A percentile compares a stretch with the other conserved stretches of the same genome.
These are phyloP conservation scores for Trichophyton schoenleinii DNA, from an alignment of 2,329 filamentous ascomycete species.

Conservation along the genomic window DNA sequence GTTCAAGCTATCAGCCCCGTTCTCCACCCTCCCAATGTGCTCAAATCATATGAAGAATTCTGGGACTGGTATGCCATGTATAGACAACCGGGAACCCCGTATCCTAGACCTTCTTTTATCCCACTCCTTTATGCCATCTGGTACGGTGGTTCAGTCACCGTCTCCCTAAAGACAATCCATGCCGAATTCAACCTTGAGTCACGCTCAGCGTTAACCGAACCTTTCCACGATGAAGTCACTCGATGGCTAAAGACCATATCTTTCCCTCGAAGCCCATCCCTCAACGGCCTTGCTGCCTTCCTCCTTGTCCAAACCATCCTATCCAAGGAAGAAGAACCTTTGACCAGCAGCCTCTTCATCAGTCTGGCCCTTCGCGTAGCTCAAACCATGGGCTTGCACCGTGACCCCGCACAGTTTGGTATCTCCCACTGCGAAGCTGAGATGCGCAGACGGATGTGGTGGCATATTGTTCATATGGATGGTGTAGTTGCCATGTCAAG, in stretches of 20 bases:
- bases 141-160: constrained; percentile 37
- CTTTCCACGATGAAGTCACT: constrained; percentile 33
- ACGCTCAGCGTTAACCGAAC: constrained; percentile 26
- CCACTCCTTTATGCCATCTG: constrained; percentile 36
- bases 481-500: constrained; percentile 39
- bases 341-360: constrained; percentile 38
- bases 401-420: constrained; percentile 38
- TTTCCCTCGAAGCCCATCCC: constrained; percentile 35
- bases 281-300: constrained; percentile 36
- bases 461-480: constrained; percentile 39
- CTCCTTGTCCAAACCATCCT: constrained; percentile 37
- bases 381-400: constrained; percentile 38
- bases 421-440: constrained; percentile 35
- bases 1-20: constrained; percentile 36
- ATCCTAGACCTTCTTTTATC: constrained; percentile 31
- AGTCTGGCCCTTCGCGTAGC: constrained; percentile 36
- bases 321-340: constrained; percentile 37
- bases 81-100: constrained; percentile 26
- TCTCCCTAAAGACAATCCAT: constrained; percentile 31
- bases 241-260: constrained; percentile 31
- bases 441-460: constrained; percentile 36
- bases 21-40: constrained; percentile 32
- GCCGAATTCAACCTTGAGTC: constrained; percentile 28
- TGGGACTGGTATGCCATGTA: constrained; percentile 35
- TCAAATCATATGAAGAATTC: constrained; percentile 32